A percentile compares a stretch with the other conserved stretches of the same genome.
These are phyloP conservation scores for Ceratocystis variospora DNA, from an alignment of 2,329 filamentous ascomycete genomes.

Conservation along the genomic window DNA sequence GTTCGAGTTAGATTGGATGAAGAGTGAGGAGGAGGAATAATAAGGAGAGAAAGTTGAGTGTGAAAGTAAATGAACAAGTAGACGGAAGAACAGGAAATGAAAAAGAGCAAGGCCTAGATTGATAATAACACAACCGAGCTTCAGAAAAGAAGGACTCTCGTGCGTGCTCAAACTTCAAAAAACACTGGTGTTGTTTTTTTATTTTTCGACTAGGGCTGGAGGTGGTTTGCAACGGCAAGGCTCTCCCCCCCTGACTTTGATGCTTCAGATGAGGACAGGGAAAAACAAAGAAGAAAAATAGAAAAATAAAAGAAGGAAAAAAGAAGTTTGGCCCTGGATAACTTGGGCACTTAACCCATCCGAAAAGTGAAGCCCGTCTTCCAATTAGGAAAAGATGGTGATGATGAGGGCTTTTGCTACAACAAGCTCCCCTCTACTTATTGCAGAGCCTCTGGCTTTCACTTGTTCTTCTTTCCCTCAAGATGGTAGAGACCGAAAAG, in stretches of 20 bases:
- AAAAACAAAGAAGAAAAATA: constrained; percentile 1
- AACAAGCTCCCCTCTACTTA: neutral
- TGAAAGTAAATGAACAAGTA: constrained; percentile 3
- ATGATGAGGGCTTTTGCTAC: neutral
- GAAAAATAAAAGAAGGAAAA: constrained; percentile 3
- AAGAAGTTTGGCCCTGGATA: neutral
- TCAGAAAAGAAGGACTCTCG: neutral
- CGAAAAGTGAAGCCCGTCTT: neutral
- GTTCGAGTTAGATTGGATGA: neutral
- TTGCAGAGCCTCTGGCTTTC: neutral
- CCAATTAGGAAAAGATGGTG: neutral
- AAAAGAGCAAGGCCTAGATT: constrained; percentile 5
- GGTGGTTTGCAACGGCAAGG: neutral
- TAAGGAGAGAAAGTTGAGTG: neutral
- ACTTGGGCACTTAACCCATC: constrained; percentile 4
- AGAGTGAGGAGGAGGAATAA: neutral
- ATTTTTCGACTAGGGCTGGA: constrained; percentile 7
- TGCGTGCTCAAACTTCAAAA: constrained; percentile 6
- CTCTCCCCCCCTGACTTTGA: constrained; percentile 10
- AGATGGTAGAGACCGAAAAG: neutral
- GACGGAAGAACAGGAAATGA: neutral
- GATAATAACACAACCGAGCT: neutral
- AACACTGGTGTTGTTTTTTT: neutral
- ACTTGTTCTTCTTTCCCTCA: neutral
- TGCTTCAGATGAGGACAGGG: constrained; percentile 5